These are phyloP conservation scores for Strigomonas culicis DNA, from an alignment of 208 protist genomes.

Conservation along the genomic window DNA sequence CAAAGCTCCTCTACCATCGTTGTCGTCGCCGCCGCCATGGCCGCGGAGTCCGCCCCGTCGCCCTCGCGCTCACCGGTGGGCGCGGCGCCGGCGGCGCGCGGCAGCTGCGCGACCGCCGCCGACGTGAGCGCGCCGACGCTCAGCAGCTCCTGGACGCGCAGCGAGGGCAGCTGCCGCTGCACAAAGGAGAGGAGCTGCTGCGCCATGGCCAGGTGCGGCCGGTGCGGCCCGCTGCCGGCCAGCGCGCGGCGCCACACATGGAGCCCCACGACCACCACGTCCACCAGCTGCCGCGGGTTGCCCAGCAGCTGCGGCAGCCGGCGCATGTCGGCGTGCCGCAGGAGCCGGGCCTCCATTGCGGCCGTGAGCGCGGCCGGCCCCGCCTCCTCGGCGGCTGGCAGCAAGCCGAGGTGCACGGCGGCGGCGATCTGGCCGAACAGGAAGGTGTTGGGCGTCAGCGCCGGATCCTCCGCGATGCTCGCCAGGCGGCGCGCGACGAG, in stretches of 20 bases:
- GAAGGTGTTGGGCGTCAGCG: slow-evolving; percentile 54
- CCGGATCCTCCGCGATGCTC: slow-evolving; percentile 29
- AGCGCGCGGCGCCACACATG: no score
- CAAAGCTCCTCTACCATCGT: no score
- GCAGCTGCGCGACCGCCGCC: slow-evolving; percentile 16
- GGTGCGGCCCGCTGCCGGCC: no score
- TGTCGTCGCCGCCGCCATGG: no score
- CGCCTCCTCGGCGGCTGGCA: no score
- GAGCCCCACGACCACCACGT: slow-evolving; percentile 29
- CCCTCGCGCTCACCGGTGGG: no score
- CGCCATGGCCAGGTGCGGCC: slow-evolving; percentile 9
- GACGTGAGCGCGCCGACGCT: slow-evolving; percentile 34
- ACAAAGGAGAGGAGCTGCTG: slow-evolving; percentile 26
- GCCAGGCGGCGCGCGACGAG: slow-evolving; percentile 10
- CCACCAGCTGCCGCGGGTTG: slow-evolving; percentile 40
- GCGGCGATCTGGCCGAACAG: slow-evolving; percentile 25
- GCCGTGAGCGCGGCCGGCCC: no score
- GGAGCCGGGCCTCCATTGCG: slow-evolving; percentile 19
- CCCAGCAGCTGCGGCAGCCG: slow-evolving; percentile 32
- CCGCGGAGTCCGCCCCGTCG: no score
- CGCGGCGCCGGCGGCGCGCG: no score
- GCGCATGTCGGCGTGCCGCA: slow-evolving; percentile 31
- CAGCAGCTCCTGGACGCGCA: slow-evolving; percentile 47
- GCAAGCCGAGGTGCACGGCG: neutral
- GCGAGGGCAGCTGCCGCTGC: slow-evolving; percentile 27